Percentiles rank a stretch among this genome's conserved stretches.
phyloP scores from a whole-genome alignment of 345 rosid genomes.

The Hypericum androsaemum region DNA sequence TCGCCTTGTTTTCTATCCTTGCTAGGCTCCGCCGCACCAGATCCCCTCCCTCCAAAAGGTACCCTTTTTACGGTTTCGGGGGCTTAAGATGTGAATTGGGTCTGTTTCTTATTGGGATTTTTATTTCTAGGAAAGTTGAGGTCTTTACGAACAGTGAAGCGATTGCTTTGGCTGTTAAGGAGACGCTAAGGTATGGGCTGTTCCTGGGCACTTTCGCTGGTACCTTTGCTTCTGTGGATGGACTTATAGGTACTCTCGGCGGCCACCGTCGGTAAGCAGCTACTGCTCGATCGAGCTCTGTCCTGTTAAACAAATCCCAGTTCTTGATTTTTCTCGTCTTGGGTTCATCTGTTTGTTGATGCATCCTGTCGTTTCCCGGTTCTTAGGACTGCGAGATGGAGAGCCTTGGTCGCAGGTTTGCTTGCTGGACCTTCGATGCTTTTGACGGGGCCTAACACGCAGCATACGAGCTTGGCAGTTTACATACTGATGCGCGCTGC shows the following conservation, averaged over 20 bases:
- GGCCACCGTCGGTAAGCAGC: slow-evolving; percentile 57
- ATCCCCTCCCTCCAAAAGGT: slow-evolving; percentile 36
- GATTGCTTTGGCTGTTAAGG: slow-evolving; percentile 54
- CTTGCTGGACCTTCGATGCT: slow-evolving; percentile 96
- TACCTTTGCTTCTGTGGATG: slow-evolving; percentile 76
- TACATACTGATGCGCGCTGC: slow-evolving; percentile 93
- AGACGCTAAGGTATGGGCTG: slow-evolving; percentile 80
- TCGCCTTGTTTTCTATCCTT: slow-evolving; percentile 67
- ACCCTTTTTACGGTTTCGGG: slow-evolving; percentile 1
- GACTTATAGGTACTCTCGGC: slow-evolving; percentile 51
- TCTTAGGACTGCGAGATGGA: slow-evolving; percentile 81
- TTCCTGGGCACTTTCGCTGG: slow-evolving; percentile 92
- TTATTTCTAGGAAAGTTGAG: slow-evolving; percentile 52
- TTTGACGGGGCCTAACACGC: slow-evolving; percentile 70
- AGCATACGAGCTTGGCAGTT: slow-evolving; percentile 77
- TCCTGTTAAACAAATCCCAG: too few relatives aligned
- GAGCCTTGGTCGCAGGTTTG: slow-evolving; percentile 75
- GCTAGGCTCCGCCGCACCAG: slow-evolving; percentile 56
- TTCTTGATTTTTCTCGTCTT: neutral
- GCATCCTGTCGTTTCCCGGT: neutral
- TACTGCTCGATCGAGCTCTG: slow-evolving; percentile 11
- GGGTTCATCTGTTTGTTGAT: slow-evolving; percentile 11
- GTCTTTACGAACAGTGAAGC: slow-evolving; percentile 57
- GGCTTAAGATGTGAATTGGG: neutral
- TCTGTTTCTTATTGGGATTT: neutral